Conservation (phyloP, 2,329 filamentous ascomycete species). For the Colletotrichum theobromicola region DNA sequence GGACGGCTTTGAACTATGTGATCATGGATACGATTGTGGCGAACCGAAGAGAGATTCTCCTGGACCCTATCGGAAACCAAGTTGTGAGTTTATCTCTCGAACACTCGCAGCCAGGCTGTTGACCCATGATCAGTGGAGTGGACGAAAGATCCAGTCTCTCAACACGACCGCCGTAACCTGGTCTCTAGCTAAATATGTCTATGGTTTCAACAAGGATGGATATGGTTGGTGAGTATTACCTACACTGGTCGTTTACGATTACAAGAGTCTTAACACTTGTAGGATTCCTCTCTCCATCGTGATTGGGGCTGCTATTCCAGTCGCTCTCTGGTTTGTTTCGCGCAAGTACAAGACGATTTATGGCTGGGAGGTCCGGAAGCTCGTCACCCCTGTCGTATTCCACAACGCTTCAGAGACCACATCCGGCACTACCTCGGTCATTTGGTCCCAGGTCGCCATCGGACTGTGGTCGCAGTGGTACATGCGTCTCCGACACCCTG, state of each 20-base stretch:
- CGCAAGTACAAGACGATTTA: slow-evolving; percentile 16
- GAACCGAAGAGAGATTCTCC: slow-evolving; percentile 44
- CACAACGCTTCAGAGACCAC: slow-evolving; percentile 19
- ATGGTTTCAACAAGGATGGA: slow-evolving; percentile 9
- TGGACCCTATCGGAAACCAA: slow-evolving; percentile 22
- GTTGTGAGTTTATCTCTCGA: neutral
- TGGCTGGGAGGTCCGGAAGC: slow-evolving; percentile 16
- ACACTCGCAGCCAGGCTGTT: neutral
- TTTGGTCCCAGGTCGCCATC: slow-evolving; percentile 29
- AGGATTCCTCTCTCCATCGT: slow-evolving; percentile 43
- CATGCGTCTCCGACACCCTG: slow-evolving; percentile 27
- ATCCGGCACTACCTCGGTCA: slow-evolving; percentile 17
- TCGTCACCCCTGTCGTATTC: slow-evolving; percentile 17
- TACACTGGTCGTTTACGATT: neutral
- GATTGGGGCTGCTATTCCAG: slow-evolving; percentile 31
- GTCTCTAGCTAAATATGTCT: slow-evolving; percentile 28
- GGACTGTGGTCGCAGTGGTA: slow-evolving; percentile 37
- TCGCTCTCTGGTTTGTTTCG: slow-evolving; percentile 4
- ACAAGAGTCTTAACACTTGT: slow-evolving; percentile 31
- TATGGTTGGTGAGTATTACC: slow-evolving; percentile 6
- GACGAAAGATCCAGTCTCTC: slow-evolving; percentile 50
- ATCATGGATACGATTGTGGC: slow-evolving; percentile 50
- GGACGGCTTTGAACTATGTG: slow-evolving; percentile 48
- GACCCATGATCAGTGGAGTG: slow-evolving; percentile 40
- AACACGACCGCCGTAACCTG: slow-evolving; percentile 41